phyloP scores from a whole-genome alignment of 805 yeast species.

The Candida khao-thaluensis region DNA sequence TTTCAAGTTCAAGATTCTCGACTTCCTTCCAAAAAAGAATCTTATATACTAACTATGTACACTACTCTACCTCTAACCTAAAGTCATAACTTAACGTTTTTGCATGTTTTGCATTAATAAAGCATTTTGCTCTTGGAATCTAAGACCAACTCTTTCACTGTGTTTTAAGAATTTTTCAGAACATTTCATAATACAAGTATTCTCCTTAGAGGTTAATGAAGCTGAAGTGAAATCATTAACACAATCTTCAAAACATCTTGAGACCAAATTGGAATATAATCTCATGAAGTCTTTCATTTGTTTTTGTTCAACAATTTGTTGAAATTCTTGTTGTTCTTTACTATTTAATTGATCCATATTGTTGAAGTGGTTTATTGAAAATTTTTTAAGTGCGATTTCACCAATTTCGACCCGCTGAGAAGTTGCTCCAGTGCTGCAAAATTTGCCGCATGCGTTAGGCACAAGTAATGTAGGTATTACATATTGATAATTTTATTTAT shows the following conservation, averaged over 20 bases:
- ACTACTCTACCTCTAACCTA: not conserved
- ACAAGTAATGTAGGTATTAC: no score
- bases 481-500: no score
- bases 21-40: no score
- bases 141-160: conserved; percentile 96
- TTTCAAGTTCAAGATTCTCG: no score
- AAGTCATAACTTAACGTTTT: conserved; percentile 17
- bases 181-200: conserved; percentile 82
- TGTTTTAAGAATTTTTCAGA: conserved; percentile 97
- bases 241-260: conserved; percentile 96
- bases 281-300: conserved; percentile 99
- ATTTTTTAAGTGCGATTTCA: conserved; percentile 3
- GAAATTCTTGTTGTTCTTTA: conserved; percentile 96
- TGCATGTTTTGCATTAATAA: conserved; percentile 69
- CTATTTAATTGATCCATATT: conserved; percentile 92
- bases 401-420: no score
- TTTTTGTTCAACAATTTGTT: conserved; percentile 91
- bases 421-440: not conserved
- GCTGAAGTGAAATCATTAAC: conserved; percentile 97
- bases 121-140: conserved; percentile 97
- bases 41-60: conserved; percentile 9
- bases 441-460: not conserved
- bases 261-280: conserved; percentile 88
- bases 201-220: conserved; percentile 81
- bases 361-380: conserved; percentile 2